Base-by-base conservation (phyloP, 2,329 filamentous ascomycete genomes). In the Colletotrichum sidae region DNA sequence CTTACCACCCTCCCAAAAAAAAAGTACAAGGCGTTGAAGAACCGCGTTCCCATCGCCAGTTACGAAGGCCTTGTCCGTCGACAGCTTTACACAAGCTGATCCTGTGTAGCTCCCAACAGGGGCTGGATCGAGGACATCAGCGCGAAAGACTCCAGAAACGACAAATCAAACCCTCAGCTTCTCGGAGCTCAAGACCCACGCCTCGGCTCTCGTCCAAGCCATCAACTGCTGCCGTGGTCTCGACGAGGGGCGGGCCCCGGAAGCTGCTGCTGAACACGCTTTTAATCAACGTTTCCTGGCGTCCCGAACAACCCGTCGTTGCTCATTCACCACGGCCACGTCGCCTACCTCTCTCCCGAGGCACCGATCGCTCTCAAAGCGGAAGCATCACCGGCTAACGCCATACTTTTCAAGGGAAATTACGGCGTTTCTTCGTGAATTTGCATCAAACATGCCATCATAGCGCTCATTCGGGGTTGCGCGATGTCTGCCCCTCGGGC, bases 271-370 rank as follows among this genome's bases (percentile, higher is more conserved):
- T 67, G 12, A 61, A 57, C 11, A 45, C 67, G 8, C 57, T 58
- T 11, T 55, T 46, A 15, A 47, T 70, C 44, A 73, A 76, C 72
- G 6, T 74, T 74, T 0, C 55, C 67, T 4, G 73, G 55, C 11
- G 25, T 47, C 4, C 76, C 75, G n/a, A 74, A 73, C 2, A 77
- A 77, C 68, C 74, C 77, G 70, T 50, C 70, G 8, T 74, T 73
- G 5, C 58, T 56, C 2, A 72, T 71, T 38, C 76, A 78, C 53
- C 69, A 72, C 2, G 73, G 72, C 2, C 75, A 77, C 58, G 61
- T 76, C 17, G 75, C 75, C 66, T 76, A 76, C 42, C 73, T 78
- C 55, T 75, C 70, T 1, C 69, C 71, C 0, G 70, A 73, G 15
- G 68, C 73, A 4, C 63, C 77, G 0, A 55, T 60, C 10, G 68